These are phyloP conservation scores for Leccinum obscurum DNA, from an alignment of 768 basidiomycete genomes.

Conservation along the genomic window DNA sequence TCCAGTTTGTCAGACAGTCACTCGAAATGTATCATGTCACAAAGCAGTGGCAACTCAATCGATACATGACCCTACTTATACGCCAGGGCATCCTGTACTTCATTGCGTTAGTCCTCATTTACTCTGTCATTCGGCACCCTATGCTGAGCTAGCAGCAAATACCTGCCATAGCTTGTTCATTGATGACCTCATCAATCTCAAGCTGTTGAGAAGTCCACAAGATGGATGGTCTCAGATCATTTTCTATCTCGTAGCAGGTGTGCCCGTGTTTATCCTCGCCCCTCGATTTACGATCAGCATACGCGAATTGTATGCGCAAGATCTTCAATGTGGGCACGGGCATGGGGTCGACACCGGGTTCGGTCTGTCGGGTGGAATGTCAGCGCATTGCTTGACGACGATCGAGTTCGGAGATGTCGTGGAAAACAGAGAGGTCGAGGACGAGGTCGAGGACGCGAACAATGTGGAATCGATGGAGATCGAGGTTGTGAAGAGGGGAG, in stretches of 20 bases:
- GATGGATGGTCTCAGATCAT: no score
- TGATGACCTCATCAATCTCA: no score
- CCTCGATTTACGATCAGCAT: neutral
- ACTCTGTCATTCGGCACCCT: no score
- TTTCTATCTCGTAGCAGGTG: no score
- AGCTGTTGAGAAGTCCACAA: no score
- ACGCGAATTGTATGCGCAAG: neutral
- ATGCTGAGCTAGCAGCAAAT: no score
- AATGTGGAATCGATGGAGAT: neutral
- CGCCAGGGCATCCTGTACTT: neutral
- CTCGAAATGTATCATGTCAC: neutral
- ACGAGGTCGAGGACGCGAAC: neutral
- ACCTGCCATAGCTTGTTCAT: no score
- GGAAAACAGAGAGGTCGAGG: neutral
- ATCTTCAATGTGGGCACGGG: neutral
- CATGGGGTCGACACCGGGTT: neutral
- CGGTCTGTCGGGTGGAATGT: neutral
- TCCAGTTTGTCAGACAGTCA: neutral
- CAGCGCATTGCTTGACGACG: neutral
- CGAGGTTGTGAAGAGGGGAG: neutral
- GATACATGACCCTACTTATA: neutral
- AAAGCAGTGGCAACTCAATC: neutral
- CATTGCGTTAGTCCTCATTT: no score
- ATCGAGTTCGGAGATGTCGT: neutral
- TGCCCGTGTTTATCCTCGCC: neutral